phyloP scores from a whole-genome alignment of 805 yeast genomes.

The Cyberlindnera subsufficiens region DNA sequence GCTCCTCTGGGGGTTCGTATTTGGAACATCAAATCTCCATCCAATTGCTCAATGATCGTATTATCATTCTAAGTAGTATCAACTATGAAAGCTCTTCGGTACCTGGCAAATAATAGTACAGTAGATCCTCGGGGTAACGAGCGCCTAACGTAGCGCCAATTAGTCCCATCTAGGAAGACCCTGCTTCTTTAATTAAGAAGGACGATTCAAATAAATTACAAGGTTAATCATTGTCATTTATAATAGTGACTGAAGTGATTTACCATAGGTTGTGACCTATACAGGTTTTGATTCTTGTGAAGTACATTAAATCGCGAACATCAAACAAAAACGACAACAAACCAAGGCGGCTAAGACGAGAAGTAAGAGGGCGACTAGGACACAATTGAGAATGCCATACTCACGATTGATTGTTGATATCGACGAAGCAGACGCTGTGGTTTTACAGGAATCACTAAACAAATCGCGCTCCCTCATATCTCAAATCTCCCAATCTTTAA shows the following conservation, averaged over 20 bases:
- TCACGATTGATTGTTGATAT: slow-evolving; percentile 37
- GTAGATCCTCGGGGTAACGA: neutral
- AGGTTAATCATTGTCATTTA: no score
- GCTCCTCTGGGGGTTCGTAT: neutral
- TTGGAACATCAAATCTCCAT: neutral
- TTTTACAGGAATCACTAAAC: slow-evolving; percentile 66
- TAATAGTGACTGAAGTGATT: no score
- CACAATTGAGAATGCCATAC: slow-evolving; percentile 7
- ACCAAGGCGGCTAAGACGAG: neutral
- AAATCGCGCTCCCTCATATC: slow-evolving; percentile 51
- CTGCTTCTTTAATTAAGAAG: no score
- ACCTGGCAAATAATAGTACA: neutral
- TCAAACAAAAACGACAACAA: neutral
- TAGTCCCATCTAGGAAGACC: neutral
- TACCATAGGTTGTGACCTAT: no score
- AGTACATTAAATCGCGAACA: neutral
- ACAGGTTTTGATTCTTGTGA: neutral
- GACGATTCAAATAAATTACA: no score
- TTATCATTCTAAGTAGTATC: neutral
- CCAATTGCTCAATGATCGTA: neutral
- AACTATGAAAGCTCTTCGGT: neutral
- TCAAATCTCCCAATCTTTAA: slow-evolving; percentile 50
- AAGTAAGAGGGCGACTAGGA: neutral
- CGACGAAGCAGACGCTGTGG: slow-evolving; percentile 80
- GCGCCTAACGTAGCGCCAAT: neutral